Evolutionary conservation across 208 protist genomes (phyloP).

Genomic region (Novymonas esmeraldas): DNA sequence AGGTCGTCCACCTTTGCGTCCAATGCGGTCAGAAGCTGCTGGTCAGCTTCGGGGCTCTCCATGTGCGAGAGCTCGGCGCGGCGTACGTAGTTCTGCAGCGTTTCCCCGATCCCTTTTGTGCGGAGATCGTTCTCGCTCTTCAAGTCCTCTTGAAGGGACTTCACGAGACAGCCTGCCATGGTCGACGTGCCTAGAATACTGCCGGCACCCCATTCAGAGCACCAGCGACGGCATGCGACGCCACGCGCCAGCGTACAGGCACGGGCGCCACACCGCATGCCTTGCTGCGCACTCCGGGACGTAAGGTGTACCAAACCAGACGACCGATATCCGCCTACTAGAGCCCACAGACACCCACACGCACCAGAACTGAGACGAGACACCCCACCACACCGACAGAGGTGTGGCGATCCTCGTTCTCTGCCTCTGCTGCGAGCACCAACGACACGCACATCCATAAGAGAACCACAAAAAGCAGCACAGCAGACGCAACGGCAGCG

Average conservation of each 20-base stretch:
- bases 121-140: constrained; percentile 50
- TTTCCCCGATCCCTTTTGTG: constrained; percentile 52
- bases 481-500: too few species aligned
- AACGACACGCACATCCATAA: too few species aligned
- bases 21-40: constrained; percentile 49
- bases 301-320: too few species aligned
- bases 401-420: too few species aligned
- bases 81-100: constrained; percentile 52
- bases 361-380: too few species aligned
- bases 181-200: constrained; percentile 59
- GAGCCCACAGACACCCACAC: too few species aligned
- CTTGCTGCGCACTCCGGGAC: too few species aligned
- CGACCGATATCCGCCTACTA: too few species aligned
- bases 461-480: too few species aligned
- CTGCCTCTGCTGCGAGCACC: too few species aligned
- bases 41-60: constrained; percentile 84
- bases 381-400: too few species aligned
- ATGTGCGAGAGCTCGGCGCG: constrained; percentile 78
- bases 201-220: constrained; percentile 20
- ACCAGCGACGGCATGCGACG: constrained; percentile 1
- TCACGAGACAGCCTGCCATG: constrained; percentile 43
- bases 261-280: not conserved
- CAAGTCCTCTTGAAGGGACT: constrained; percentile 65
- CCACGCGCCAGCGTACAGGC: not conserved
- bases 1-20: constrained; percentile 60